Base-by-base conservation (phyloP, 805 yeast genomes). In the Saccharomycopsis amapae region DNA sequence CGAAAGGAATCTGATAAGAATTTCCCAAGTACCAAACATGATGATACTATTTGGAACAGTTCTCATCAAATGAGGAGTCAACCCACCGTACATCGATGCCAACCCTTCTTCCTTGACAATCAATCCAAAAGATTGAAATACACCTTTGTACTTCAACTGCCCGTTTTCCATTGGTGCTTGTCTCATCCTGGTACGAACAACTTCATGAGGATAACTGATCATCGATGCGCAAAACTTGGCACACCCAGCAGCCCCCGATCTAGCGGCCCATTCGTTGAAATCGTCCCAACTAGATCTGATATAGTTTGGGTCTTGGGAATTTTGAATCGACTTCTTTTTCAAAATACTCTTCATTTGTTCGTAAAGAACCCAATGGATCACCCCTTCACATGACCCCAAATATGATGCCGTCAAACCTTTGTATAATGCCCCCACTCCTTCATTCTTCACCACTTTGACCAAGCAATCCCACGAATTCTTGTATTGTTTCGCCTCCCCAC, bases 21-120 rank as follows among this genome's bases (percentile, higher is more conserved):
- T 62, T 61, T 93, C 99, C 97, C 97, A 93, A 2, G 97, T 89
- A 38, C 99, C 98, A 69, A 93, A 93, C 98, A 93, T 93, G 56
- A 93, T 90, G 61, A 93, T 88, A 58, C 95, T 85, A 65, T 93
- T 93, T 2, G 99, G 99, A 43, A 93, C 98, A 0, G 98, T 93
- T 64, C 98, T 78, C 68, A 93, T 75, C 58, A 93, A 68, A 65
- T 93, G 99, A 3, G 99, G 97, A 1, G 99, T 93, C 57, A 93
- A 71, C 1, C 99, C 99, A 46, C 99, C 96, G 61, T 93, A 93
- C 87, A 93, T 84, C 10, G 96, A 83, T 5, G 75, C 81, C 43
- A 90, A 64, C 1, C 99, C 98, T 66, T 93, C 98, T 59, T 93
- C 96, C 57, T 81, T 85, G 15, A 87, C 66, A n/a, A 93, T 78